These are phyloP conservation scores for Phytomonas francai DNA, from an alignment of 208 protist species.

Conservation along the genomic window DNA sequence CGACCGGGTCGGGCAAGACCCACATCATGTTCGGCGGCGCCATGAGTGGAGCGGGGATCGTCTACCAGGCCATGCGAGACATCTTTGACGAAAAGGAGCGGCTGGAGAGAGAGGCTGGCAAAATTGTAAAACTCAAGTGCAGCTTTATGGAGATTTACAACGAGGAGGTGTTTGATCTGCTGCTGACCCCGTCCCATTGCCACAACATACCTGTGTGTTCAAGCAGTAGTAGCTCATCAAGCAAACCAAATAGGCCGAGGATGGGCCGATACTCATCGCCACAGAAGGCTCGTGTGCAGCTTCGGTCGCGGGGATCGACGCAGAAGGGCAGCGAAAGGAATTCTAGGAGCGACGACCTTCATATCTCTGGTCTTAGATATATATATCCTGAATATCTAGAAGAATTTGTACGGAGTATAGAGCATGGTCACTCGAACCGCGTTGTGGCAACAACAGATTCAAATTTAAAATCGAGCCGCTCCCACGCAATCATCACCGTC, in stretches of 20 bases:
- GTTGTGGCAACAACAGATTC: constrained; percentile 61
- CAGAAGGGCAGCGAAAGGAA: neutral
- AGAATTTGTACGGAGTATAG: constrained; percentile 57
- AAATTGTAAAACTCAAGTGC: constrained; percentile 47
- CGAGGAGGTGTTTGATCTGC: constrained; percentile 80
- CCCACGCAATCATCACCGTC: constrained; percentile 85
- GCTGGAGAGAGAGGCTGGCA: constrained; percentile 44
- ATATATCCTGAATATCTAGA: constrained; percentile 39
- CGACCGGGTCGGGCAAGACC: constrained; percentile 85
- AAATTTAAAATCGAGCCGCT: constrained; percentile 83
- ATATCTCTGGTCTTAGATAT: constrained; percentile 54
- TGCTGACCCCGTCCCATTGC: constrained; percentile 14
- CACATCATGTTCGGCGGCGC: constrained; percentile 86
- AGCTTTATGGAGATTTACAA: constrained; percentile 88
- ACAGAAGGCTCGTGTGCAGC: constrained; percentile 16
- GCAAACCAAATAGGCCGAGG: neutral
- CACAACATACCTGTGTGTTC: neutral
- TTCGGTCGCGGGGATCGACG: constrained; percentile 45
- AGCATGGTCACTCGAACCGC: constrained; percentile 61
- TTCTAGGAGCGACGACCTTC: constrained; percentile 30
- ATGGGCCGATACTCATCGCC: neutral
- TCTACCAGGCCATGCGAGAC: constrained; percentile 74
- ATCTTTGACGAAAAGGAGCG: constrained; percentile 66
- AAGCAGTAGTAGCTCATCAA: neutral
- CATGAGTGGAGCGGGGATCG: constrained; percentile 67